Conservation (phyloP, 257 asterid genomes). For the Solanum bulbocastanum region DNA sequence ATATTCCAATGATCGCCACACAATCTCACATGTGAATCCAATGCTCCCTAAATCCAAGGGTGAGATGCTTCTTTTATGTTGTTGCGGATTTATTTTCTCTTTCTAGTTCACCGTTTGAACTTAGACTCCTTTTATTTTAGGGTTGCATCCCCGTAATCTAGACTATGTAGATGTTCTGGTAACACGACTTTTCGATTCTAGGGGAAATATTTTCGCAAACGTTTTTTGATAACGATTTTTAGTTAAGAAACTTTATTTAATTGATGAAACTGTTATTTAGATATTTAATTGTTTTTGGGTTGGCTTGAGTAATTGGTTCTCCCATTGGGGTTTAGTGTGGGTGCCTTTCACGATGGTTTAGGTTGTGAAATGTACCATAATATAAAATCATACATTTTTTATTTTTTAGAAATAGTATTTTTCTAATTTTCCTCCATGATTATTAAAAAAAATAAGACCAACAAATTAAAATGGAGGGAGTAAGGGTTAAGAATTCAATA, state of each 20-base stretch:
- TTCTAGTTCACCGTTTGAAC: not conserved
- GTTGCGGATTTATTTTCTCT: not conserved
- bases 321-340: not conserved
- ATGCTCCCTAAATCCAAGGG: not conserved
- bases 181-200: not conserved
- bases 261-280: not conserved
- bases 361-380: not conserved
- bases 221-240: no score
- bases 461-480: not conserved
- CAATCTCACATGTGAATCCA: no score
- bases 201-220: not conserved
- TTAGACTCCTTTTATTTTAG: not conserved
- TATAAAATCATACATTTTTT: no score
- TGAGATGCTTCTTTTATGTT: not conserved
- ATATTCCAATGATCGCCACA: no score
- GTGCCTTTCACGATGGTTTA: not conserved
- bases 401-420: no score
- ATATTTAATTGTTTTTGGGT: not conserved
- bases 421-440: not conserved
- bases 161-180: not conserved
- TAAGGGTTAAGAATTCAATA: not conserved
- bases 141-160: not conserved
- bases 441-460: no score
- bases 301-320: not conserved
- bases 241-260: not conserved